Evolutionary conservation across 768 basidiomycete genomes (phyloP), one percentile per base, ranked within the genome.

Genomic region (Termitomyces sp.): DNA sequence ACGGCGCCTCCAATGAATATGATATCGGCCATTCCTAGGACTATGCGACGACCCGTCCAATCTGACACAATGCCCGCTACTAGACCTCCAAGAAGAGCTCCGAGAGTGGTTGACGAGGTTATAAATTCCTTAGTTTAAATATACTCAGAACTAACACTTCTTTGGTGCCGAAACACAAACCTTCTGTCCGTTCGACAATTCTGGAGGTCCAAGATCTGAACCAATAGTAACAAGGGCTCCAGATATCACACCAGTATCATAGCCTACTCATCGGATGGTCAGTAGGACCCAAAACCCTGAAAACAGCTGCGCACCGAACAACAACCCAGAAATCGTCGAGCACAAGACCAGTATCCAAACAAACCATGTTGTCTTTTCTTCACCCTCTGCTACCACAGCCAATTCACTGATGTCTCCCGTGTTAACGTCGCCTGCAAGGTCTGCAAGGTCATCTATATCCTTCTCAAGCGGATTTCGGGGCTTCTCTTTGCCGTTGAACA

Each of bases 201-300:
- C 67, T 10, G 71, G 66, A 7, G 84, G 78, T 3, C 86, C 85
- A 41, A 91, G 73, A 63, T 89, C 87, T 5, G 75, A 71, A 0
- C 82, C 79, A 55, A 91, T 89, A 10, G 81, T 84, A 23, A 90
- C 86, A 35, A 91, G 75, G n/a, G 89, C 86, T 28, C 89, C 89
- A 54, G 87, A 89, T 23, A 91, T 86, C 38, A 88, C 84, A 44
- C 88, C 88, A 10, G 89, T 91, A 65, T 91, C 89, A 63, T 91
- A 91, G 26, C 89, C 87, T 89, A 31, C 37, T 40, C 26, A 12
- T 41, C 15, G 15, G 38, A 5, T 12, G 9, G 11, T 48, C 30
- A 48, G 46, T 31, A 42, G 2, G 28, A 35, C 21, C 23, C 14
- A 41, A 26, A 2, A 9, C 31, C 12, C 8, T 35, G 11, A 12